Percentiles rank a stretch among this genome's conserved stretches.
These are phyloP conservation scores for Papiliotrema terrestris DNA, from an alignment of 1,284 basidiomycete species.

Conservation along the genomic window DNA sequence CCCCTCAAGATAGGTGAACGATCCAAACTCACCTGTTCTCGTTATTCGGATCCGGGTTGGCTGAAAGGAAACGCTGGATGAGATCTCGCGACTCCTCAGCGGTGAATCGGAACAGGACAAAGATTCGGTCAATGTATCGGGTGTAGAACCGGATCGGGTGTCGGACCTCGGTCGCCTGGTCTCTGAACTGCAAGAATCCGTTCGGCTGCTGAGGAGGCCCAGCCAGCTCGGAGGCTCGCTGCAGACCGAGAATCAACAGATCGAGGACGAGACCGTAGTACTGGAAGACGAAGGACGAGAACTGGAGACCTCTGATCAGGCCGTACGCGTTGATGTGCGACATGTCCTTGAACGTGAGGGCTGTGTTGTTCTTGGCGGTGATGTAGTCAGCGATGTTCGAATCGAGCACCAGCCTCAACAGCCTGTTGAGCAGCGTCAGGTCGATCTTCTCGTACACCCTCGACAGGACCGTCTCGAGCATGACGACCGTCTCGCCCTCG, in stretches of 20 bases:
- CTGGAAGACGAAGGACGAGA: constrained; percentile 96
- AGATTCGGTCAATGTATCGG: constrained; percentile 87
- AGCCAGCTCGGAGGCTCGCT: constrained; percentile 94
- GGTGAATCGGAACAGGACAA: constrained; percentile 96
- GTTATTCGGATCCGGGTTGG: constrained; percentile 97
- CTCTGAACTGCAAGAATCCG: constrained; percentile 92
- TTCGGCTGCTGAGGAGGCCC: constrained; percentile 93
- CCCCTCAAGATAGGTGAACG: background rate
- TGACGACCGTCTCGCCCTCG: constrained; percentile 91
- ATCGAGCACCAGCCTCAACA: constrained; percentile 88
- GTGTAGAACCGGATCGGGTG: constrained; percentile 95
- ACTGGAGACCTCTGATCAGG: constrained; percentile 88
- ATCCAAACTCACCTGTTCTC: constrained; percentile 62
- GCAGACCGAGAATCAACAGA: constrained; percentile 85
- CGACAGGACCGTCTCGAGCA: constrained; percentile 95
- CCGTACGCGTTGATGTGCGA: constrained; percentile 55
- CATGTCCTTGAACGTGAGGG: constrained; percentile 83
- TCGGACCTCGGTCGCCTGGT: constrained; percentile 85
- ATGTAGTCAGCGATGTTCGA: constrained; percentile 98
- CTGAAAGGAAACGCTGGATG: constrained; percentile 94
- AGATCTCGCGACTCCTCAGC: constrained; percentile 96
- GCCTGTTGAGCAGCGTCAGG: constrained; percentile 84
- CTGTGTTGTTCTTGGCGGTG: constrained; percentile 95
- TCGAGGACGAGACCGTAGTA: constrained; percentile 90
- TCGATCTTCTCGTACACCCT: constrained; percentile 99